These are phyloP conservation scores for Diaporthe citriasiana DNA, from an alignment of 2,329 filamentous ascomycete genomes.

Conservation along the genomic window DNA sequence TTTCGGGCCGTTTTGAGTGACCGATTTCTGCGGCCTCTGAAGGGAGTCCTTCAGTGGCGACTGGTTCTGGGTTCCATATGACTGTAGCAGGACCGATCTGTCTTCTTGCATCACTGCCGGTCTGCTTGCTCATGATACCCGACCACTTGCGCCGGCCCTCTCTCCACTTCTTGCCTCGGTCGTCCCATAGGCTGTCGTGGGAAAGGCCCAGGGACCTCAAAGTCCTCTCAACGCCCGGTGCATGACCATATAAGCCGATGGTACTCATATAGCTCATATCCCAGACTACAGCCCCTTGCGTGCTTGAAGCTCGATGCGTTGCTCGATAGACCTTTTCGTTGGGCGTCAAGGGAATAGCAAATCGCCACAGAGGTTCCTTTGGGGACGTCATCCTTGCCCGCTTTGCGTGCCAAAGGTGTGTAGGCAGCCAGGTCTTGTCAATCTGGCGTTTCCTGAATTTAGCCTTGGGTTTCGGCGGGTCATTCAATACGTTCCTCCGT, in stretches of 20 bases:
- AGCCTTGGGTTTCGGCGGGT: conserved; percentile 65
- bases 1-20: conserved; percentile 39
- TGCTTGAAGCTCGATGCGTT: conserved; percentile 83
- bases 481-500: conserved; percentile 77
- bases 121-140: conserved; percentile 66
- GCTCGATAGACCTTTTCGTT: conserved; percentile 91
- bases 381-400: conserved; percentile 88
- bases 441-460: conserved; percentile 89
- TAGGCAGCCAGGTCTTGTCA: conserved; percentile 94
- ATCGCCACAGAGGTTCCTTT: conserved; percentile 87
- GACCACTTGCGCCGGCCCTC: conserved; percentile 64
- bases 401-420: conserved; percentile 94
- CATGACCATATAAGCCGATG: conserved; percentile 79
- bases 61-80: conserved; percentile 75
- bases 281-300: conserved; percentile 86
- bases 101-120: conserved; percentile 61
- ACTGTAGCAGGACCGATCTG: conserved; percentile 80
- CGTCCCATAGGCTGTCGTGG: conserved; percentile 72
- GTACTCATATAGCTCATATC: conserved; percentile 96
- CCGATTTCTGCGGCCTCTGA: conserved; percentile 42
- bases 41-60: conserved; percentile 41
- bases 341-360: conserved; percentile 86
- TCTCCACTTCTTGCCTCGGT: conserved; percentile 79
- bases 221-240: conserved; percentile 68
- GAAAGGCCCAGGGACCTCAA: conserved; percentile 75